Evolutionary conservation across 805 yeast genomes (phyloP).

Genomic region (Metschnikowia reukaufii): DNA sequence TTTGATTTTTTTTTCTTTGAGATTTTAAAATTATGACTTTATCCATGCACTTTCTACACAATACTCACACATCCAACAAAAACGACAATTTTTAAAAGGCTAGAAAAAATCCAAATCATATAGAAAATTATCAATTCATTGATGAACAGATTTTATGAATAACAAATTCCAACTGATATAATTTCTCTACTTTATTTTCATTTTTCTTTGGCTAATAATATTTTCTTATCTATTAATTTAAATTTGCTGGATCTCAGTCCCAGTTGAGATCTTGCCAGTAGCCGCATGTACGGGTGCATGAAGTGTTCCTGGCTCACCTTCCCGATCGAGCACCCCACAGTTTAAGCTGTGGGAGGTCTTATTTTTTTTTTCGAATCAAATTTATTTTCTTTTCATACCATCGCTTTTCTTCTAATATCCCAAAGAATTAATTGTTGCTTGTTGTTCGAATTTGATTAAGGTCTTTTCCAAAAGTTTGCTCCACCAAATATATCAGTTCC

Average conservation of each 20-base stretch:
- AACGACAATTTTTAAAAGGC: background rate
- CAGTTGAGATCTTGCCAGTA: conserved; percentile 5
- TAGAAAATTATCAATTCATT: too few relatives aligned
- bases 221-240: too few relatives aligned
- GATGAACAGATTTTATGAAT: too few relatives aligned
- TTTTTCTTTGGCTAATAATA: background rate
- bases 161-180: background rate
- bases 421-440: too few relatives aligned
- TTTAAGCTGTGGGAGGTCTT: background rate
- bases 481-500: background rate
- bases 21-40: too few relatives aligned
- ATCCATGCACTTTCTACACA: too few relatives aligned
- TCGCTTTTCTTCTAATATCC: background rate
- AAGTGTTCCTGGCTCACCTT: conserved; percentile 5
- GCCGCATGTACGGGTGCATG: conserved; percentile 3
- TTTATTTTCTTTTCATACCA: background rate
- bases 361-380: background rate
- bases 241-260: conserved; percentile 11
- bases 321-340: conserved; percentile 9
- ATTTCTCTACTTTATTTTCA: background rate
- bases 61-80: background rate
- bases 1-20: too few relatives aligned
- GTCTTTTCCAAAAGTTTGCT: background rate
- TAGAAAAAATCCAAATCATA: background rate
- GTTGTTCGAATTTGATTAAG: too few relatives aligned